phyloP scores from a whole-genome alignment of 2,329 filamentous ascomycete species.

The Beauveria sp. region DNA sequence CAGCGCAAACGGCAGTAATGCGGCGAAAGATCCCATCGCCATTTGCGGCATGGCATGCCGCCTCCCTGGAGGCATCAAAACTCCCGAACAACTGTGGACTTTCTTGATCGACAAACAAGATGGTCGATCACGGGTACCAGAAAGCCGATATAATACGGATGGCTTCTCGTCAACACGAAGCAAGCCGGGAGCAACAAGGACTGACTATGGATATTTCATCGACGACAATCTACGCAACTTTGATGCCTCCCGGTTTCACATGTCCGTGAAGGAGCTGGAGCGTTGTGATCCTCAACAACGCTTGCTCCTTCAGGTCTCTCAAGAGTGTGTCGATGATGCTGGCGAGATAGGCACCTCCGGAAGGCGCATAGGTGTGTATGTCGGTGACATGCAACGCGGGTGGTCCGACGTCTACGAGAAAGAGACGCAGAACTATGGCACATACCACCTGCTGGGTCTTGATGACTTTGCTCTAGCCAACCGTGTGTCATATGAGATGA shows the following conservation, averaged over 20 bases:
- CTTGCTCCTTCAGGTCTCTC: slow-evolving; percentile 21
- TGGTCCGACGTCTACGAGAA: not conserved
- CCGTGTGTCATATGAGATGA: not conserved
- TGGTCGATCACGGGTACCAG: slow-evolving; percentile 10
- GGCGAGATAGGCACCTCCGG: not conserved
- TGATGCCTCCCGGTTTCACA: slow-evolving; percentile 6
- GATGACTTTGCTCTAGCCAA: not conserved
- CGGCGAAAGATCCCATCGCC: slow-evolving; percentile 4
- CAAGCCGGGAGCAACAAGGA: slow-evolving; percentile 4
- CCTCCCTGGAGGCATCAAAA: slow-evolving; percentile 11
- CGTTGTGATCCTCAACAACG: slow-evolving; percentile 23
- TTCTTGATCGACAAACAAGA: slow-evolving; percentile 12
- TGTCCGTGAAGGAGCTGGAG: slow-evolving; percentile 1
- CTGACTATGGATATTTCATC: slow-evolving; percentile 12
- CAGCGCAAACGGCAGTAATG: not conserved
- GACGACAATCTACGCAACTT: not conserved
- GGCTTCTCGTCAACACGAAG: slow-evolving; percentile 7
- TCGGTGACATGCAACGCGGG: not conserved
- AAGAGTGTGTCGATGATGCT: slow-evolving; percentile 17
- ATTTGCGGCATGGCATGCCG: slow-evolving; percentile 14
- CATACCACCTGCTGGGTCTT: not conserved
- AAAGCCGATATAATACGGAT: slow-evolving; percentile 12
- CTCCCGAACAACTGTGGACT: slow-evolving; percentile 11
- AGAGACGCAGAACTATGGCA: not conserved
- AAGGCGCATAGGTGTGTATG: not conserved